Evolutionary conservation across 495 filamentous ascomycete genomes (phyloP).

Genomic region (Aspergillus ellipticus): DNA sequence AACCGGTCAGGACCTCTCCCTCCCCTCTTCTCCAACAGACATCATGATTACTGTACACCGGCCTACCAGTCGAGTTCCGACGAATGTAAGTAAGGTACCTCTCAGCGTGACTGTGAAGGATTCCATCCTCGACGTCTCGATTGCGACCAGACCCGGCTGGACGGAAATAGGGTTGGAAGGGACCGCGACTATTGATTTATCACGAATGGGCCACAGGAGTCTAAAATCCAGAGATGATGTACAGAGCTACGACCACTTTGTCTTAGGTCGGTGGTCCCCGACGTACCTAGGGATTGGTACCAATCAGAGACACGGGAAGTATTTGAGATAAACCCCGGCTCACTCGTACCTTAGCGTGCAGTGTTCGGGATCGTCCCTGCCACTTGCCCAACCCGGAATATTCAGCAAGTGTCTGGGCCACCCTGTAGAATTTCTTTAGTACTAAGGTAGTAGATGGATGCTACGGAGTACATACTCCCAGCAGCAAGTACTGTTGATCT

Average conservation of each 20-base stretch:
- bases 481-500: too few relatives aligned
- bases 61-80: background rate
- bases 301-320: constrained; percentile 33
- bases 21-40: too few relatives aligned
- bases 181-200: constrained; percentile 28
- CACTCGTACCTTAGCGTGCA: constrained; percentile 10
- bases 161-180: constrained; percentile 17
- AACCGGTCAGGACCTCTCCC: too few relatives aligned
- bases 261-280: constrained; percentile 16
- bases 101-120: background rate
- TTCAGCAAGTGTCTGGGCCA: background rate
- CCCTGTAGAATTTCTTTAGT: too few relatives aligned
- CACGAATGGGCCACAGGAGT: constrained; percentile 14
- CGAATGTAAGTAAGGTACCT: background rate
- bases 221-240: constrained; percentile 17
- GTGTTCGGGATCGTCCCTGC: constrained; percentile 8
- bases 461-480: too few relatives aligned
- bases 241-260: constrained; percentile 12
- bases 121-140: background rate
- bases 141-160: background rate
- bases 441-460: background rate
- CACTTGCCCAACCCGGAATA: constrained; percentile 3
- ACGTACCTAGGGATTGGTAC: constrained; percentile 15
- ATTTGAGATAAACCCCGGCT: constrained; percentile 42
- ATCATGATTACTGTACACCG: too few relatives aligned